These are phyloP conservation scores for Coniosporium apollinis DNA, from an alignment of 495 filamentous ascomycete species.

Conservation along the genomic window DNA sequence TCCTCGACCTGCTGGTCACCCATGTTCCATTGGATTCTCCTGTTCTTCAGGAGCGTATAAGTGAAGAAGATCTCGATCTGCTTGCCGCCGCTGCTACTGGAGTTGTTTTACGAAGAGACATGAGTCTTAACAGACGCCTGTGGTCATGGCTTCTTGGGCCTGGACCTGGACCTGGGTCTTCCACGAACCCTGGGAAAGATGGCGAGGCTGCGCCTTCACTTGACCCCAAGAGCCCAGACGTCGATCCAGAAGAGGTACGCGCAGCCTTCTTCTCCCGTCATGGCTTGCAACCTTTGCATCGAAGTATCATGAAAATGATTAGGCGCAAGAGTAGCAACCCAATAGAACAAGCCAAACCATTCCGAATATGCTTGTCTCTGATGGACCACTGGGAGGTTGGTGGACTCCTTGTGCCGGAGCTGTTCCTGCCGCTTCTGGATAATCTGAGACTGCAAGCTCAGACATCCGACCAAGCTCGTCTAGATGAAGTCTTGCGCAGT, in stretches of 20 bases:
- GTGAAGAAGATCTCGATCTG: slow-evolving; percentile 55
- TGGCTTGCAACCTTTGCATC: slow-evolving; percentile 55
- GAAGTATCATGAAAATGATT: slow-evolving; percentile 65
- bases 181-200: slow-evolving; percentile 28
- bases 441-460: slow-evolving; percentile 57
- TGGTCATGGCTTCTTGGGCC: slow-evolving; percentile 97
- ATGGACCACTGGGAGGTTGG: slow-evolving; percentile 99
- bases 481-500: slow-evolving; percentile 77
- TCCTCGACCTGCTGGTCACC: slow-evolving; percentile 79
- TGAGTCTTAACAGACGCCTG: slow-evolving; percentile 85
- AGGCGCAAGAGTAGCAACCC: slow-evolving; percentile 34
- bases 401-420: slow-evolving; percentile 64
- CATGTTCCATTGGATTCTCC: slow-evolving; percentile 79
- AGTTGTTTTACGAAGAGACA: slow-evolving; percentile 76
- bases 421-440: slow-evolving; percentile 75
- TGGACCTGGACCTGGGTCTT: slow-evolving; percentile 43
- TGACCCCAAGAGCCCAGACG: slow-evolving; percentile 12
- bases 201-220: slow-evolving; percentile 30
- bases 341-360: slow-evolving; percentile 65
- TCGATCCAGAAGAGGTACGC: slow-evolving; percentile 11
- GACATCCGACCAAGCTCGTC: slow-evolving; percentile 42
- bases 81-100: slow-evolving; percentile 67
- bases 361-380: slow-evolving; percentile 78
- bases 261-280: slow-evolving; percentile 63
- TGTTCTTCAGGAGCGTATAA: slow-evolving; percentile 58